A percentile compares a stretch with the other conserved stretches of the same genome.
Conservation (phyloP, 768 basidiomycete genomes). For the Tulasnella sp. region DNA sequence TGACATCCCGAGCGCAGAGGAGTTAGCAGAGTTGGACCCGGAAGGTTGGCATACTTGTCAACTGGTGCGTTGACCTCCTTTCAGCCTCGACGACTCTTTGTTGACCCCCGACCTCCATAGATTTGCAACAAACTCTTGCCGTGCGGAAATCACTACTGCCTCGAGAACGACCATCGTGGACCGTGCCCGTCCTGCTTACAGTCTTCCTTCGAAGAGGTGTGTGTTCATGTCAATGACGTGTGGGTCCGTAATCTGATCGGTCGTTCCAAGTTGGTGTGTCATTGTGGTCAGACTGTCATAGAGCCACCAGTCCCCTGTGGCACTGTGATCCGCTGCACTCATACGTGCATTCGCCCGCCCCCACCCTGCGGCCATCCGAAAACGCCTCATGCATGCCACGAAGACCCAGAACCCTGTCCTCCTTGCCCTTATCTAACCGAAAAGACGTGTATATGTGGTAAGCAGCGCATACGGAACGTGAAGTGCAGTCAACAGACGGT, state of each 20-base stretch:
- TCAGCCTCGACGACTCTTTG: too few species aligned
- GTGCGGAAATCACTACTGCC: conserved; percentile 37
- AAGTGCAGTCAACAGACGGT: conserved; percentile 69
- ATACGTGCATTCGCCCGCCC: conserved; percentile 61
- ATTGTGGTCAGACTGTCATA: conserved; percentile 73
- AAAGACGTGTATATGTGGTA: conserved; percentile 81
- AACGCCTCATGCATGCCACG: conserved; percentile 72
- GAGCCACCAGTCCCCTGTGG: conserved; percentile 87
- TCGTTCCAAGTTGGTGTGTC: conserved; percentile 49
- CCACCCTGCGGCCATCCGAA: conserved; percentile 74
- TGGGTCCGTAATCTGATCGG: neutral
- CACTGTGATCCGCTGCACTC: conserved; percentile 57
- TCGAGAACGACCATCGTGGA: conserved; percentile 68
- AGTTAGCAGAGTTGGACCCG: conserved; percentile 35
- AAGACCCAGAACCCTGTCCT: conserved; percentile 55
- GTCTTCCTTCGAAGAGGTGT: conserved; percentile 84
- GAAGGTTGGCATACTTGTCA: conserved; percentile 77
- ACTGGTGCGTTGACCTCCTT: conserved; percentile 31
- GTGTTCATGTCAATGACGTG: conserved; percentile 19
- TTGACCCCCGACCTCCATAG: neutral
- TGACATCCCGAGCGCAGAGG: conserved; percentile 30
- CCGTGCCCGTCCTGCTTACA: conserved; percentile 71
- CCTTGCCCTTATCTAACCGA: conserved; percentile 73
- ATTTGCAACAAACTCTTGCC: conserved; percentile 24
- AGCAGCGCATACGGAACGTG: conserved; percentile 59